Evolutionary conservation across 2,329 filamentous ascomycete genomes (phyloP), one percentile per base, ranked within the genome.

Genomic region (Purpureocillium takamizusanense): DNA sequence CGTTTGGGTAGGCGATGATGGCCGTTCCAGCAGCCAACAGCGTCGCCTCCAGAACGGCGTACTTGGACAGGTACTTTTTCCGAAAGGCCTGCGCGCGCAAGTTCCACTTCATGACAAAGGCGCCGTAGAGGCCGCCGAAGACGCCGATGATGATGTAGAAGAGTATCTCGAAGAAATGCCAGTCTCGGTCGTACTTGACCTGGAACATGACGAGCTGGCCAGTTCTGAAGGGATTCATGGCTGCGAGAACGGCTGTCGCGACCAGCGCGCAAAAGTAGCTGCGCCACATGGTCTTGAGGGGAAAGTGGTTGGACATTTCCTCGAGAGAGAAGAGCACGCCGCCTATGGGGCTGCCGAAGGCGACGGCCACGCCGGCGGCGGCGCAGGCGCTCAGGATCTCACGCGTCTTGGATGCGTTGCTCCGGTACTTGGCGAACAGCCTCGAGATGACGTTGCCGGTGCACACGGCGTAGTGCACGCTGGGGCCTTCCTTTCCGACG

Each of bases 191-290:
- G 56, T 98, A 98, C 51, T 80, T 79, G 53, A 98, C 90, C 53
- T 95, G 89, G 62, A 98, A 98, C 90, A 98, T 97, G 76, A 98
- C 92, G 31, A 98, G 74, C 56, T 98, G 92, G 15, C 92, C 92
- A 0, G 92, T 97, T 37, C 92, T 73, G 63, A 98, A 98, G 16
- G 92, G 92, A 51, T 98, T 98, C 86, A 98, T 94, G 42, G 86
- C 86, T 18, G 92, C 83, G 30, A 98, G 66, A 13, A 95, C 87
- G 36, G 88, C 87, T 1, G 92, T 97, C 5, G 89, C 92, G 5
- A 98, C 90, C 46, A 98, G 66, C 23, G 92, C 92, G 61, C 92
- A 98, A 59, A 98, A 97, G 59, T 97, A 98, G 57, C 88, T 95
- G 50, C 92, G 77, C 92, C 92, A 97, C 63, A 98, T 78, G 1